phyloP scores from a whole-genome alignment of 768 basidiomycete species.

The Agaricus sinodeliciosus region DNA sequence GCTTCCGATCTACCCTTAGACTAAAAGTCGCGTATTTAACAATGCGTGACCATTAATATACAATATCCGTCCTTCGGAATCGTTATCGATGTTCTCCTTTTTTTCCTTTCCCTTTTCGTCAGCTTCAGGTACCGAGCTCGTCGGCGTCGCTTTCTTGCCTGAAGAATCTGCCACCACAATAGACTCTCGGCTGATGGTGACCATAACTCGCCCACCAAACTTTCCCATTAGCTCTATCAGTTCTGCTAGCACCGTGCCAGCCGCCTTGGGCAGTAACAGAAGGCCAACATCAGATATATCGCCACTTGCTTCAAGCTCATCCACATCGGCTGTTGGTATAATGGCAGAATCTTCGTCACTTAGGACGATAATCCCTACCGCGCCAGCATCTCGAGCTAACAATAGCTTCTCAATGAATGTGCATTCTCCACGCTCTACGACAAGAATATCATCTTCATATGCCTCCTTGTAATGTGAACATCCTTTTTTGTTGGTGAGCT shows the following conservation, averaged over 20 bases:
- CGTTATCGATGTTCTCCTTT: slow-evolving; percentile 11
- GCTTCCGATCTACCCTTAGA: slow-evolving; percentile 28
- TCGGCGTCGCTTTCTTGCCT: neutral
- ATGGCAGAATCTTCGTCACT: slow-evolving; percentile 53
- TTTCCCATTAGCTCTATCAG: slow-evolving; percentile 50
- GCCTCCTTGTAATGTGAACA: slow-evolving; percentile 47
- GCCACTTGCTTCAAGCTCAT: slow-evolving; percentile 52
- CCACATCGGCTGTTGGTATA: slow-evolving; percentile 57
- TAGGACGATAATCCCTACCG: slow-evolving; percentile 73
- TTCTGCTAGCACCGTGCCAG: slow-evolving; percentile 45
- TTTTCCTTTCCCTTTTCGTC: slow-evolving; percentile 17
- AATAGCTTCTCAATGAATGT: slow-evolving; percentile 84
- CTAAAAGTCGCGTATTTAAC: slow-evolving; percentile 65
- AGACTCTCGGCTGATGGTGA: slow-evolving; percentile 36
- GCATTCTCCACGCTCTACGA: slow-evolving; percentile 76
- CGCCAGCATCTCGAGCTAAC: slow-evolving; percentile 60
- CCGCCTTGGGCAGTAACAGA: slow-evolving; percentile 47
- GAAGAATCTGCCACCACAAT: slow-evolving; percentile 1
- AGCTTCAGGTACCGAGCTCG: slow-evolving; percentile 10
- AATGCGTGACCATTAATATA: slow-evolving; percentile 75
- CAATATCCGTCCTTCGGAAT: slow-evolving; percentile 43
- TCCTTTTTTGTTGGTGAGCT: slow-evolving; percentile 47
- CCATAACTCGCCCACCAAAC: slow-evolving; percentile 41
- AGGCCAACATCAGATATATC: slow-evolving; percentile 53
- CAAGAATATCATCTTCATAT: slow-evolving; percentile 45